Base-by-base conservation (phyloP, 2,329 filamentous ascomycete species). In the Paracorniculantispora psalliotae region DNA sequence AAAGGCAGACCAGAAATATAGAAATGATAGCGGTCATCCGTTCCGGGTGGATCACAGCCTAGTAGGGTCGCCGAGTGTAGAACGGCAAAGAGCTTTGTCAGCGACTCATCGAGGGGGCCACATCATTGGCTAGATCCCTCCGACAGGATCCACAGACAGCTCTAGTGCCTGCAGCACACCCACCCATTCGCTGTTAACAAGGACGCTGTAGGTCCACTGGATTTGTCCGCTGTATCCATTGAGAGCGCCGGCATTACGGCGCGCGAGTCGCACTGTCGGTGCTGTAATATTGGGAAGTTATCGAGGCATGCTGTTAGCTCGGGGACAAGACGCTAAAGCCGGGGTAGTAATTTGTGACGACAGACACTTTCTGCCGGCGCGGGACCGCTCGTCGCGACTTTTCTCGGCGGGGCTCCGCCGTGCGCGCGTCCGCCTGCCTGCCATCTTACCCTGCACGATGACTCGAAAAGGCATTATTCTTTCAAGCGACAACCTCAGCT, bases 301-400 rank as follows among this genome's bases (percentile, higher is more conserved):
- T n/a, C n/a, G n/a, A n/a, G n/a, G n/a, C n/a, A n/a, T n/a, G n/a
- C n/a, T n/a, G n/a, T n/a, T n/a, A n/a, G n/a, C n/a, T 50, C 37
- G 55, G 55, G 25, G 23, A 10, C 46, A 57, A 50, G 54, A n/a
- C 25, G 33, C 39, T 50, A 57, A 57, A 50, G 54, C 54, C 54
- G 23, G 53, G 25, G 13, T 21, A 26, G 21, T 26, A 25, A 25
- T 46, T 21, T 46, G 21, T 21, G 21, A 21, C 9, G n/a, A n/a
- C n/a, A n/a, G n/a, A n/a, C n/a, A n/a, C n/a, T n/a, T n/a, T n/a
- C 23, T 25, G 43, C 7, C 23, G 30, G 30, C n/a, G 17, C 21
- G 15, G 41, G 26, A 19, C 30, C 30, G 23, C 43, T 26, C 41
- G 30, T 39, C 41, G 35, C 21, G 49, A 37, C 21, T 19, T 17